These are phyloP conservation scores for Albophoma yamanashiensis DNA, from an alignment of 2,329 filamentous ascomycete species.

Conservation along the genomic window DNA sequence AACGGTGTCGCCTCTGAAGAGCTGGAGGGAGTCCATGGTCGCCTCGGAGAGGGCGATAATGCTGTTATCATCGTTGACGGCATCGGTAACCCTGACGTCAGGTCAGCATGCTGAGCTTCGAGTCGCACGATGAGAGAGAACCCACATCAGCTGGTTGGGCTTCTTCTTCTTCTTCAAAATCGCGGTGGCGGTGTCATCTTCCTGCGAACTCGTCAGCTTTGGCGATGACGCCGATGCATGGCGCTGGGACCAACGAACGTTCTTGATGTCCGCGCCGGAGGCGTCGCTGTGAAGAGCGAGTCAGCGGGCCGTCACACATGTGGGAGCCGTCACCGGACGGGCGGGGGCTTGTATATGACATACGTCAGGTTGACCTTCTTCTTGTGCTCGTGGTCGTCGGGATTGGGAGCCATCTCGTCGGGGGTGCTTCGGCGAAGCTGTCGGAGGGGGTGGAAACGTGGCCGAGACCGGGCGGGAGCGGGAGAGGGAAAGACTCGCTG, in stretches of 20 bases:
- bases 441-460: constrained; percentile 13
- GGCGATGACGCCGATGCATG: constrained; percentile 4
- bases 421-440: constrained; percentile 16
- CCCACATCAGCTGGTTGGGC: constrained; percentile 96
- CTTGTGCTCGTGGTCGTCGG: constrained; percentile 58
- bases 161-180: constrained; percentile 99
- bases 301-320: constrained; percentile 18
- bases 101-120: constrained; percentile 10
- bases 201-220: constrained; percentile 36
- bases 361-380: constrained; percentile 79
- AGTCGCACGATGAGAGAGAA: constrained; percentile 5
- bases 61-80: constrained; percentile 98
- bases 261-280: constrained; percentile 78
- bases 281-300: constrained; percentile 53
- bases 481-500: background rate
- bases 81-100: constrained; percentile 79
- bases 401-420: constrained; percentile 60
- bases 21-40: constrained; percentile 96
- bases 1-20: constrained; percentile 97
- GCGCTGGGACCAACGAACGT: constrained; percentile 43
- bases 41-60: constrained; percentile 97
- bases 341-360: constrained; percentile 21
- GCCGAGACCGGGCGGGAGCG: constrained; percentile 5
- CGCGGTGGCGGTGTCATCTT: constrained; percentile 86
- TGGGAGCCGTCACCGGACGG: background rate